These are phyloP conservation scores for Boletus subluridellus DNA, from an alignment of 1,284 basidiomycete species.

Conservation along the genomic window DNA sequence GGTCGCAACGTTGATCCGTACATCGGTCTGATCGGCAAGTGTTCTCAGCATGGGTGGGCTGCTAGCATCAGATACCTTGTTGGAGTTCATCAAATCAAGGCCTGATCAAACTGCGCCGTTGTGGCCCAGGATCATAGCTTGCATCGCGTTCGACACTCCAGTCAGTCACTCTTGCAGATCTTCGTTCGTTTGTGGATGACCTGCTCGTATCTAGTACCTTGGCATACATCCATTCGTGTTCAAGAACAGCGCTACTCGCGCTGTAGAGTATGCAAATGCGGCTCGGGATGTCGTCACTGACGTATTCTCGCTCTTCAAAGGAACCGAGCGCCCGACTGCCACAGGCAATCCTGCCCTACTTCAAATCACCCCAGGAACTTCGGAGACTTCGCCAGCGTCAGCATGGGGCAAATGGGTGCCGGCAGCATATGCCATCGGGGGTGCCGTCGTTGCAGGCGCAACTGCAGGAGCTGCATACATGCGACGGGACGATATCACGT, in stretches of 20 bases:
- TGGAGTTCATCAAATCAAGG: slow-evolving; percentile 65
- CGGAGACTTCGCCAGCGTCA: slow-evolving; percentile 23
- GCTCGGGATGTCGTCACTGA: slow-evolving; percentile 61
- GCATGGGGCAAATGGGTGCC: slow-evolving; percentile 63
- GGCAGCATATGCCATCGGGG: slow-evolving; percentile 61
- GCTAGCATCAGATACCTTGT: slow-evolving; percentile 79
- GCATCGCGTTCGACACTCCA: slow-evolving; percentile 88
- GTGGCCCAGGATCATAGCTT: slow-evolving; percentile 81
- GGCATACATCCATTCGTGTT: slow-evolving; percentile 85
- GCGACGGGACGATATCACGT: slow-evolving; percentile 66
- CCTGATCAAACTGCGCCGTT: slow-evolving; percentile 62
- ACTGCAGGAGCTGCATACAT: slow-evolving; percentile 84
- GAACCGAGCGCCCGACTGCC: slow-evolving; percentile 38
- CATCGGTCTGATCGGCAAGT: not conserved
- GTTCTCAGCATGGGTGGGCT: slow-evolving; percentile 80
- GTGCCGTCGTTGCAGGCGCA: slow-evolving; percentile 74
- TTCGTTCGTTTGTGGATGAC: not conserved
- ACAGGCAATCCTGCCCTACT: slow-evolving; percentile 27
- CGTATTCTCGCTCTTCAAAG: slow-evolving; percentile 48
- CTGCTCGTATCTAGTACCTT: slow-evolving; percentile 56
- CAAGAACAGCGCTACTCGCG: slow-evolving; percentile 81
- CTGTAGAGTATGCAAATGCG: slow-evolving; percentile 65
- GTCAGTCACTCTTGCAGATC: slow-evolving; percentile 43
- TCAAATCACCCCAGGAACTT: slow-evolving; percentile 28
- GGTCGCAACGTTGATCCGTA: not conserved